These are phyloP conservation scores for Botrytis galanthina DNA, from an alignment of 2,329 filamentous ascomycete species.

Conservation along the genomic window DNA sequence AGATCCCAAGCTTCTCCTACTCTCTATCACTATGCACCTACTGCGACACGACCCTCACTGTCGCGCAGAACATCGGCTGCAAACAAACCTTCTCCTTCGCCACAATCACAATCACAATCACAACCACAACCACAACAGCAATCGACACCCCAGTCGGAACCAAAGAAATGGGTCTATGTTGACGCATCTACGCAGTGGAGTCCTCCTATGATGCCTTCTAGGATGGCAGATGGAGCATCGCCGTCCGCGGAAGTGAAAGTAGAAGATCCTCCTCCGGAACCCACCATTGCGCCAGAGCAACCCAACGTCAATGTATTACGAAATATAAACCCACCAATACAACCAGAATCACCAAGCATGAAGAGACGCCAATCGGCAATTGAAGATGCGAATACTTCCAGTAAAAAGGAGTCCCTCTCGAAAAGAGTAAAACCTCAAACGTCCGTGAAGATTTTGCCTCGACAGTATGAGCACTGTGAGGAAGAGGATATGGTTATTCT, in stretches of 20 bases:
- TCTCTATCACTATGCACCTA: slow-evolving; percentile 35
- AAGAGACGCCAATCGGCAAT: slow-evolving; percentile 38
- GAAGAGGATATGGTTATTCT: slow-evolving; percentile 85
- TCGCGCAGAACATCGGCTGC: slow-evolving; percentile 31
- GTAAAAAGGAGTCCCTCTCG: slow-evolving; percentile 27
- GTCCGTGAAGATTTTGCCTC: slow-evolving; percentile 61
- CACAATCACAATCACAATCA: slow-evolving; percentile 21
- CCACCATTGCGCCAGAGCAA: slow-evolving; percentile 10
- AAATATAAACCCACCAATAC: slow-evolving; percentile 34
- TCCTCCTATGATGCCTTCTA: slow-evolving; percentile 31
- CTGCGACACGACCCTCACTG: slow-evolving; percentile 30
- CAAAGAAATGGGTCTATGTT: slow-evolving; percentile 28
- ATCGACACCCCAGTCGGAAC: slow-evolving; percentile 25
- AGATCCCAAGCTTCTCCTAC: slow-evolving; percentile 35
- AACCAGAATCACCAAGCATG: slow-evolving; percentile 36
- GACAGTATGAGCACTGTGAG: slow-evolving; percentile 76
- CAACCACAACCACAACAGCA: slow-evolving; percentile 12
- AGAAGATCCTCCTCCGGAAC: background rate
- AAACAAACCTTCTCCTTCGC: slow-evolving; percentile 24
- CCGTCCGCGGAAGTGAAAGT: slow-evolving; percentile 18
- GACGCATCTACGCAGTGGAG: slow-evolving; percentile 38
- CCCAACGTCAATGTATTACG: slow-evolving; percentile 1
- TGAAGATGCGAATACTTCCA: slow-evolving; percentile 16
- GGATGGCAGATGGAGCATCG: slow-evolving; percentile 22
- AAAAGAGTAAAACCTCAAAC: slow-evolving; percentile 54